These are phyloP conservation scores for Leishmania turanica DNA, from an alignment of 208 protist genomes.

Conservation along the genomic window DNA sequence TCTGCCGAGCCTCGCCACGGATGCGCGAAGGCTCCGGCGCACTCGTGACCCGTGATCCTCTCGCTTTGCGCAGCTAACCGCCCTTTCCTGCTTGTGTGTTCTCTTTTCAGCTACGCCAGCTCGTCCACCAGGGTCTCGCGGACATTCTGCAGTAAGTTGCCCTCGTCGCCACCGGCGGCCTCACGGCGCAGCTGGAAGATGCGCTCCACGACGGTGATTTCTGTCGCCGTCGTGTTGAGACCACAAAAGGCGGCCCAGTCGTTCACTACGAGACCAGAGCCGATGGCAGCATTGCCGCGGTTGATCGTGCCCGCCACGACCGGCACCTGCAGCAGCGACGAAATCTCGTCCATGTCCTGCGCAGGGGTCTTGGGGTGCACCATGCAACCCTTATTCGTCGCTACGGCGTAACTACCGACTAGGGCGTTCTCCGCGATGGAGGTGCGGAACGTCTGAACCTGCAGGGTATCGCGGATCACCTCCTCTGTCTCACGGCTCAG, in stretches of 20 bases:
- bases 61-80: not conserved
- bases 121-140: constrained; percentile 89
- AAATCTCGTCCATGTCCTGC: constrained; percentile 99
- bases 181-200: constrained; percentile 98
- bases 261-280: constrained; percentile 98
- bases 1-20: not conserved
- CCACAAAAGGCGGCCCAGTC: constrained; percentile 99
- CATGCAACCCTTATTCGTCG: constrained; percentile 99
- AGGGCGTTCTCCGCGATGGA: constrained; percentile 98
- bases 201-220: constrained; percentile 99
- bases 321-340: constrained; percentile 98
- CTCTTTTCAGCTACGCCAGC: constrained; percentile 58
- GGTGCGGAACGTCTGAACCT: constrained; percentile 98
- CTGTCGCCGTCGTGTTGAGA: constrained; percentile 98
- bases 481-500: constrained; percentile 99
- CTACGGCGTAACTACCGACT: constrained; percentile 98
- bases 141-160: constrained; percentile 86
- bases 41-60: not conserved
- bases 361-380: constrained; percentile 96
- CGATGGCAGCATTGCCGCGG: constrained; percentile 95
- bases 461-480: constrained; percentile 98
- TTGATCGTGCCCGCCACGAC: constrained; percentile 99
- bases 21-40: too few species aligned
- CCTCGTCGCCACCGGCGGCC: constrained; percentile 47
- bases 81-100: not conserved